A percentile compares a stretch with the other conserved stretches of the same genome.
Evolutionary conservation across 108 stramenopile genomes (phyloP).

Genomic region (Nitzschia palea): DNA sequence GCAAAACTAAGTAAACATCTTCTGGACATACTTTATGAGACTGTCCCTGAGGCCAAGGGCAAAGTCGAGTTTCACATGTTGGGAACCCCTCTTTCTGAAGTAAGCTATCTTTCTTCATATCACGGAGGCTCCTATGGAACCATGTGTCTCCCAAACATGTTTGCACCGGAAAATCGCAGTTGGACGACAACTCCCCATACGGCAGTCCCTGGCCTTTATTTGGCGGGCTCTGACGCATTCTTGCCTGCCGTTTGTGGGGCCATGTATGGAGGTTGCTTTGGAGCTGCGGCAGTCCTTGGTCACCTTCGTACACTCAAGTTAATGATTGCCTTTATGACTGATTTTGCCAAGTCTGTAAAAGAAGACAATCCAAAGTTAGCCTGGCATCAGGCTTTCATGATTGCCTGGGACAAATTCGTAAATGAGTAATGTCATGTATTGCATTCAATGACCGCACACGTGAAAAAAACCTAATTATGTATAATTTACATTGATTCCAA

Average conservation of each 20-base stretch:
- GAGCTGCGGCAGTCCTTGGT: slow-evolving; percentile 37
- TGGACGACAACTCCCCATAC: slow-evolving; percentile 60
- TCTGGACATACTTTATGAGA: slow-evolving; percentile 53
- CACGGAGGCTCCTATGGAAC: slow-evolving; percentile 52
- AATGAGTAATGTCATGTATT: too few relatives aligned
- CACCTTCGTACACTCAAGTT: slow-evolving; percentile 11
- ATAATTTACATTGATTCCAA: too few relatives aligned
- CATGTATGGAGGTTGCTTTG: slow-evolving; percentile 57
- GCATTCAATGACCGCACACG: too few relatives aligned
- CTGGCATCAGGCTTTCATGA: background rate
- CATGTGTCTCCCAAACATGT: slow-evolving; percentile 47
- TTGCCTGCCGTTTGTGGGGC: slow-evolving; percentile 55
- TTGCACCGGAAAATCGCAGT: slow-evolving; percentile 40
- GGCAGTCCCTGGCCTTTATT: slow-evolving; percentile 38
- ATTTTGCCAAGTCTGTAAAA: slow-evolving; percentile 18
- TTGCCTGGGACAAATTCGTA: slow-evolving; percentile 26
- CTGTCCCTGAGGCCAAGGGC: slow-evolving; percentile 47
- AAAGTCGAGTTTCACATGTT: slow-evolving; percentile 47
- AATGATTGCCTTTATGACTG: slow-evolving; percentile 8
- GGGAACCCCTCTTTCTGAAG: slow-evolving; percentile 54
- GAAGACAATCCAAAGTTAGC: slow-evolving; percentile 30
- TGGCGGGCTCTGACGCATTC: slow-evolving; percentile 55
- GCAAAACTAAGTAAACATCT: slow-evolving; percentile 46
- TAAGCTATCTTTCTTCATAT: slow-evolving; percentile 41
- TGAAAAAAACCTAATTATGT: too few relatives aligned